These are phyloP conservation scores for Tolypocladium amazonense DNA, from an alignment of 2,329 filamentous ascomycete genomes.

Conservation along the genomic window DNA sequence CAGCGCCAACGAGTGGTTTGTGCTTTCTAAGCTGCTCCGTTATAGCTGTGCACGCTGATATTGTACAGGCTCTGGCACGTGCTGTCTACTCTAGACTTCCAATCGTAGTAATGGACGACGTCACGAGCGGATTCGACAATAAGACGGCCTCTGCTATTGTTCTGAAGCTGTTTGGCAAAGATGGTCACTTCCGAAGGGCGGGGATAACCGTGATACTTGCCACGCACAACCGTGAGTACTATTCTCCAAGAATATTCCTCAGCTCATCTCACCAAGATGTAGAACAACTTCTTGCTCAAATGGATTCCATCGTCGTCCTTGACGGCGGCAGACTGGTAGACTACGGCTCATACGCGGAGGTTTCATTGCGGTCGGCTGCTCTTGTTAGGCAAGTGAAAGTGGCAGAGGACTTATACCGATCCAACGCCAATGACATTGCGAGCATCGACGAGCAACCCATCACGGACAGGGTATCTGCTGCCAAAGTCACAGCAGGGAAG, in stretches of 20 bases:
- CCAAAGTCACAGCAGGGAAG: background rate
- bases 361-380: background rate
- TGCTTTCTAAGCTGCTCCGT: background rate
- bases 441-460: background rate
- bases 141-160: background rate
- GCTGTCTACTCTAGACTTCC: background rate
- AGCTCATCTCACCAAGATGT: background rate
- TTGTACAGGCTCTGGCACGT: background rate
- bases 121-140: background rate
- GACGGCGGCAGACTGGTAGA: background rate
- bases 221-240: background rate
- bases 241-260: background rate
- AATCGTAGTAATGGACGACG: background rate
- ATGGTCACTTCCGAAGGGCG: background rate
- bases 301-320: background rate
- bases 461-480: background rate
- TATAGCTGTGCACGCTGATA: background rate
- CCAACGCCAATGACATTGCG: background rate
- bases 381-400: background rate
- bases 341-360: background rate
- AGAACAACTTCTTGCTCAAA: background rate
- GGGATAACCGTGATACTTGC: background rate
- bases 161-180: background rate
- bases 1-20: constrained; percentile 1
- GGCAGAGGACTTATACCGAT: background rate